Base-by-base conservation (phyloP, 805 yeast species). In the Saturnispora besseyi region DNA sequence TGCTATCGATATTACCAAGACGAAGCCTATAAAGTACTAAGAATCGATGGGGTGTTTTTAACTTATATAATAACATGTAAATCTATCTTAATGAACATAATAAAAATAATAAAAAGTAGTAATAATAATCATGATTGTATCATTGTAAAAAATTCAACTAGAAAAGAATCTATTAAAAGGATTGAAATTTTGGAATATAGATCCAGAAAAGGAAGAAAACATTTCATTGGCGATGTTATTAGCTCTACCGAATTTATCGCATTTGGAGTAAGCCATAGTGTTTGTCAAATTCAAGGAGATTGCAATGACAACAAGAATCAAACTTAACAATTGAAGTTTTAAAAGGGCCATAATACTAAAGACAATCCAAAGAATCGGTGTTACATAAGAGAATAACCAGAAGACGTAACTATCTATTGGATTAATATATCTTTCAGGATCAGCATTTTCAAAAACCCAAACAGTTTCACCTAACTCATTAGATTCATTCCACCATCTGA, bases 401-500 rank as follows among this genome's bases (percentile, higher is more conserved):
- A 91, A 91, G 51, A 87, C 77, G 60, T 82, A 85, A 9, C 96
- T 84, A 62, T 91, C 98, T 45, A 93, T 86, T 30, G 96, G 96
- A 61, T 91, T 91, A 59, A 91, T 85, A 56, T 74, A 72, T 51
- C 84, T 69, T 41, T 70, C 67, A 7, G 86, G 84, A 60, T 86
- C 87, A 4, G 93, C 90, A 2, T 88, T 80, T 63, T 87, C 96
- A 60, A 87, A 87, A 21, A 88, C 95, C 95, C 95, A 87, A 11
- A 81, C 75, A 49, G 83, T 79, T 56, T 82, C 81, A 1, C 87
- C 87, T 8, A 75, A 64, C 18, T 69, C 72, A 29, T 76, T 71
- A 0, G 89, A 74, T 62, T 91, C 97, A 63, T 91, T 93, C 96
- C 98, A 91, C 99, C 99, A 91, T 55, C 95, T 75, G 55, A 93